Percentiles rank a stretch among this genome's conserved stretches.
Conservation (phyloP, 2,329 filamentous ascomycete genomes). For the Stagonosporopsis rhizophila region DNA sequence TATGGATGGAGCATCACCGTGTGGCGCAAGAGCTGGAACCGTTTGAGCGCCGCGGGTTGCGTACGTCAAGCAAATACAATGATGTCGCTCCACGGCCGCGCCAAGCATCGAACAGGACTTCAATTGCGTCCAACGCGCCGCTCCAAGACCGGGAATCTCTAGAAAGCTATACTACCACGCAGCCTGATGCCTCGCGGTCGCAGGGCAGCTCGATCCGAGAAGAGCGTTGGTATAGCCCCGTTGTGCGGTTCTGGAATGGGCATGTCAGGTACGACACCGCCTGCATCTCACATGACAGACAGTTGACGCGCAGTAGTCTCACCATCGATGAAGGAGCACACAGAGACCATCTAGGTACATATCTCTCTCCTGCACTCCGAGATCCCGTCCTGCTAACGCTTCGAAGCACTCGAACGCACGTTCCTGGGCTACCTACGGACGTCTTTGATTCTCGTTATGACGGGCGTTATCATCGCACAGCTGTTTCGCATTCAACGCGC, state of each 20-base stretch:
- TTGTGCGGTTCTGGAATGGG: slow-evolving; percentile 56
- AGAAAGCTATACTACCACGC: slow-evolving; percentile 15
- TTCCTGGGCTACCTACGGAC: slow-evolving; percentile 77
- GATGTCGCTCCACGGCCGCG: slow-evolving; percentile 12
- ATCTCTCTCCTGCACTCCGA: not conserved
- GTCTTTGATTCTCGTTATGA: slow-evolving; percentile 71
- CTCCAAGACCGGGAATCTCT: slow-evolving; percentile 6
- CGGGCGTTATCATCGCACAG: slow-evolving; percentile 71
- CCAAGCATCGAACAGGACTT: slow-evolving; percentile 6
- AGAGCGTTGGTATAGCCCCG: slow-evolving; percentile 47
- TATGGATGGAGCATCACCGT: slow-evolving; percentile 27
- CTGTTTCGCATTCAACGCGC: slow-evolving; percentile 68
- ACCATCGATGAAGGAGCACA: slow-evolving; percentile 59
- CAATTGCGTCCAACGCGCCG: slow-evolving; percentile 10
- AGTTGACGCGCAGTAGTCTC: slow-evolving; percentile 35
- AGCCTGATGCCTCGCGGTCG: not conserved
- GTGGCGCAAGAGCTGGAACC: slow-evolving; percentile 26
- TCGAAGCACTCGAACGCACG: slow-evolving; percentile 73
- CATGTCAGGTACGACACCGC: slow-evolving; percentile 49
- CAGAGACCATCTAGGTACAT: slow-evolving; percentile 64
- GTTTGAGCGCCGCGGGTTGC: not conserved
- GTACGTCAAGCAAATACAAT: not conserved
- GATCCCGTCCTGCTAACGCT: slow-evolving; percentile 14
- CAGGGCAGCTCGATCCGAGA: not conserved
- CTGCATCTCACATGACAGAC: not conserved